Conservation (phyloP, 148 eudicot genomes). For the Polygonum aviculare region DNA sequence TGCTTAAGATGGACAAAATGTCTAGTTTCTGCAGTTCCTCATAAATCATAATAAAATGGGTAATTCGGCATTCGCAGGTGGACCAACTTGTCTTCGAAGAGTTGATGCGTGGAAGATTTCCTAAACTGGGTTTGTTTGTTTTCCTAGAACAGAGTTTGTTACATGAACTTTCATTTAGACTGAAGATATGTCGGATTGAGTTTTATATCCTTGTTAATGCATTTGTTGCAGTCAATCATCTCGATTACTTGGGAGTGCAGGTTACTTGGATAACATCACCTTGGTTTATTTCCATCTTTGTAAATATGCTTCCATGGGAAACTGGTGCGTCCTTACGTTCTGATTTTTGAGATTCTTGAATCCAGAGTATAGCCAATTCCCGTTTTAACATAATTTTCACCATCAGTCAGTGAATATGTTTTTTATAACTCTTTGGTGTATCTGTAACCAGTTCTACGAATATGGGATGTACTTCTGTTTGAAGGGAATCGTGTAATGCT, state of each 20-base stretch:
- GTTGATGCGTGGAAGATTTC: conserved; percentile 78
- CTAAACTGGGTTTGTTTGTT: conserved; percentile 78
- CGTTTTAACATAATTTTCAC: not conserved
- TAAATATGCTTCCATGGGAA: conserved; percentile 96
- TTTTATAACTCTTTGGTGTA: not conserved
- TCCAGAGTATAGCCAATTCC: not conserved
- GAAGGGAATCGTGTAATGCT: conserved; percentile 97
- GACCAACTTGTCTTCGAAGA: conserved; percentile 97
- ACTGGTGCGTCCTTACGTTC: conserved; percentile 49
- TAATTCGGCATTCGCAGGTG: conserved; percentile 36
- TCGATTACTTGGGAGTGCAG: conserved; percentile 89
- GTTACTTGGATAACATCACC: conserved; percentile 89
- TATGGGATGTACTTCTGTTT: conserved; percentile 91
- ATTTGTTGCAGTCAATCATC: conserved; percentile 74
- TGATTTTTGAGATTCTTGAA: not conserved
- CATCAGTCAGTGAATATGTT: not conserved
- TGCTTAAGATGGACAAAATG: not conserved
- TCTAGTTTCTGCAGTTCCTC: not conserved
- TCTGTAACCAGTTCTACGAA: conserved; percentile 62
- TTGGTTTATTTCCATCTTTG: conserved; percentile 90
- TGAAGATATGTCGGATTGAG: not conserved
- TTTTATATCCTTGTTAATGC: conserved; percentile 17
- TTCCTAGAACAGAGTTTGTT: conserved; percentile 1
- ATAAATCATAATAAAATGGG: not conserved
- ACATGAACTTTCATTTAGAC: not conserved